These are phyloP conservation scores for Hypoxylon lienhwacheense DNA, from an alignment of 495 filamentous ascomycete genomes.

Conservation along the genomic window DNA sequence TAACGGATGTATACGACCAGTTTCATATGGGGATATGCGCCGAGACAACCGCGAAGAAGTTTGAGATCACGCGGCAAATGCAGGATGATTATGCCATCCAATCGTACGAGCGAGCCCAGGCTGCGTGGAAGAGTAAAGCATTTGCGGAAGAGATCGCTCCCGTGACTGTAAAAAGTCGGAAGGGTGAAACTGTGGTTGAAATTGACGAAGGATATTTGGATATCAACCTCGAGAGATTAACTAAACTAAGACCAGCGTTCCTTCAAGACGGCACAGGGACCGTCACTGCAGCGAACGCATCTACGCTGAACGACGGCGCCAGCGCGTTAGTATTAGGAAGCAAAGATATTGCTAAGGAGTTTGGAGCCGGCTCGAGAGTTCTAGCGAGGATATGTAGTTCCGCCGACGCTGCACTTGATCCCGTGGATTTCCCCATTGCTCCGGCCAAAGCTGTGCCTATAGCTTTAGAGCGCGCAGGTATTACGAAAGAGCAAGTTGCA, in stretches of 20 bases:
- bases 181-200: conserved; percentile 75
- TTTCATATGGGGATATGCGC: conserved; percentile 98
- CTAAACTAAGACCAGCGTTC: conserved; percentile 88
- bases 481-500: conserved; percentile 84
- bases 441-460: conserved; percentile 90
- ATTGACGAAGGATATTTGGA: conserved; percentile 88
- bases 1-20: conserved; percentile 96
- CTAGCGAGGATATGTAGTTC: conserved; percentile 81
- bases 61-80: conserved; percentile 73
- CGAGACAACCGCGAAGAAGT: conserved; percentile 91
- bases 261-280: conserved; percentile 80
- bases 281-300: conserved; percentile 91
- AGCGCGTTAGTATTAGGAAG: conserved; percentile 85
- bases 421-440: conserved; percentile 93
- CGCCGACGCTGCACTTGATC: conserved; percentile 90
- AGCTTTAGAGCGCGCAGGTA: conserved; percentile 83
- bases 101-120: conserved; percentile 83
- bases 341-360: conserved; percentile 73
- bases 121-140: conserved; percentile 76
- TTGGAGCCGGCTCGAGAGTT: conserved; percentile 70
- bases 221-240: conserved; percentile 80
- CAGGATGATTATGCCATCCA: conserved; percentile 91
- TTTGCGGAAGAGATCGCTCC: conserved; percentile 88
- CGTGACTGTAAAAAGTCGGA: conserved; percentile 79
- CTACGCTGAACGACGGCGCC: conserved; percentile 91